Base-by-base conservation (phyloP, 495 filamentous ascomycete species). In the Hypoxylon fragiforme region DNA sequence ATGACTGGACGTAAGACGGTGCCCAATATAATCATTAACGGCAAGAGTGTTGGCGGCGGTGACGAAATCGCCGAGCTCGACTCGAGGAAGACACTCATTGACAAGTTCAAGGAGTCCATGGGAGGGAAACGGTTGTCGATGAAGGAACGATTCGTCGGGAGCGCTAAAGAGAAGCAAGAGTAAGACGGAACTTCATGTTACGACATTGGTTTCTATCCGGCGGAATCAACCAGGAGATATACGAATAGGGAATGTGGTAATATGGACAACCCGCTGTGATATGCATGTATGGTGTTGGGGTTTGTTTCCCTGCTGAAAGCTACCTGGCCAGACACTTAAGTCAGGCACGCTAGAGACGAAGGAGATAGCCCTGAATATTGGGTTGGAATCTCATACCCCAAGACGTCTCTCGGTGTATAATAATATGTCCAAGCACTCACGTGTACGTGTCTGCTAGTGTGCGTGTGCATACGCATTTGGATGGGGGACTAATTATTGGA, bases 21-120 rank as follows among this genome's bases (percentile, higher is more conserved):
- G 1, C 94, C 94, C 2, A 98, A 98, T 63, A 77, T 98, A 21
- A 74, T 98, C 47, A 80, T 98, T 37, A 88, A 86, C 62, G 94
- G 89, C 3, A 84, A 85, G 67, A 94, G 88, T 63, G 91, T 97
- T 56, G 94, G 94, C 19, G 94, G 94, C 20, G 85, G 90, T 36
- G 92, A 97, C 63, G 90, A 96, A 26, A 80, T 97, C 50, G 80
- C 81, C 31, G 85, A 79, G 18, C 67, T 97, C 51, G 85, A 95
- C 66, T 63, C 73, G 32, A 78, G 79, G n/a, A 85, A 84, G 54
- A 80, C 77, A 48, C 73, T 98, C 49, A 76, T 80, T 21, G 84
- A 83, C 30, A 92, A 84, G 62, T 77, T 98, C 50, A 82, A 80
- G 69, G n/a, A n/a, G 24, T 77, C 72, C 7, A 72, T 96, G 72